Conservation (phyloP, 306 rosid genomes). For the Castanea mollissima region DNA sequence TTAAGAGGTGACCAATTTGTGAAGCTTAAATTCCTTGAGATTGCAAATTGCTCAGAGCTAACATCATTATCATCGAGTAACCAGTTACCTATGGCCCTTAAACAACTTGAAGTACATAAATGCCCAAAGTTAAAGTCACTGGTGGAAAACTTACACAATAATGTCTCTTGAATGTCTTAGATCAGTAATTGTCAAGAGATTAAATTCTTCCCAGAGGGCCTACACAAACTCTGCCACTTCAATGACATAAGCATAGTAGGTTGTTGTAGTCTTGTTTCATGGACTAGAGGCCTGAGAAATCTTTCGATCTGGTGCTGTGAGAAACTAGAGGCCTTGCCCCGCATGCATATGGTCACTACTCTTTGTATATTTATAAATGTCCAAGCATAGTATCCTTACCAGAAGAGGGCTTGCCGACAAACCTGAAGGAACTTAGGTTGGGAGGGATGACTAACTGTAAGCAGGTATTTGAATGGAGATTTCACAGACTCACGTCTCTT, state of each 20-base stretch:
- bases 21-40: too few relatives aligned
- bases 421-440: not conserved
- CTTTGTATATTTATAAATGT: not conserved
- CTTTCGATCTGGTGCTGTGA: not conserved
- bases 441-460: not conserved
- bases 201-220: constrained; percentile 11
- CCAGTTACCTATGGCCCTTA: constrained; percentile 10
- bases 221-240: constrained; percentile 4
- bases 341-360: not conserved
- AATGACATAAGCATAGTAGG: not conserved
- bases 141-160: not conserved
- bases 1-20: too few relatives aligned
- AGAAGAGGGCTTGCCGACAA: constrained; percentile 8
- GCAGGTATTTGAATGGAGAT: constrained; percentile 6
- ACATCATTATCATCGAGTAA: not conserved
- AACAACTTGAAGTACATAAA: not conserved
- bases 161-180: constrained; percentile 2
- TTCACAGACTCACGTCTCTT: constrained; percentile 25
- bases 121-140: constrained; percentile 5
- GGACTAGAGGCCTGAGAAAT: not conserved
- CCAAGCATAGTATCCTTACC: not conserved
- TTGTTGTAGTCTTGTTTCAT: constrained; percentile 8
- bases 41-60: too few relatives aligned
- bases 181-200: constrained; percentile 11
- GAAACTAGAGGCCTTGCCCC: constrained; percentile 6